Conservation (phyloP, 345 rosid species). For the Aquilaria sinensis region DNA sequence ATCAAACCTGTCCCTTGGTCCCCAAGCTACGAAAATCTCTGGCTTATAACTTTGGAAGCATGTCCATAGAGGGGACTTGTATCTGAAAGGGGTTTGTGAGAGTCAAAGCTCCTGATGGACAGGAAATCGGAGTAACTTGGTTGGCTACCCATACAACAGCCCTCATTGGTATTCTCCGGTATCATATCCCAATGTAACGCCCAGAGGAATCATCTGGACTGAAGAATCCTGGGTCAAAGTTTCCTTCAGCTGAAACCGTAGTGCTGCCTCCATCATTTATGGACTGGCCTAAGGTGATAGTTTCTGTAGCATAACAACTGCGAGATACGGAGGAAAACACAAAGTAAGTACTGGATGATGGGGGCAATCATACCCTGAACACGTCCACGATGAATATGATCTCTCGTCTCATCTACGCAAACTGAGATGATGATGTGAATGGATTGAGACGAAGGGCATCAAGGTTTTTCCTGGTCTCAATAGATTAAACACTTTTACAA, state of each 20-base stretch:
- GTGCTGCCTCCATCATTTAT: conserved; percentile 6
- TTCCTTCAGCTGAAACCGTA: conserved; percentile 26
- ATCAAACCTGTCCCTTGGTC: too few species aligned
- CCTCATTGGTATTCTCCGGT: neutral
- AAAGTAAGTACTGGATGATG: too few species aligned
- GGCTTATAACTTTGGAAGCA: too few species aligned
- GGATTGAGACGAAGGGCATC: too few species aligned
- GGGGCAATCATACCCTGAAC: too few species aligned
- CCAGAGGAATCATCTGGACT: neutral
- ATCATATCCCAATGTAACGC: conserved; percentile 10
- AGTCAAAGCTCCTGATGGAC: conserved; percentile 22
- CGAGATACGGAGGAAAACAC: neutral
- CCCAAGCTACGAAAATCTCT: too few species aligned
- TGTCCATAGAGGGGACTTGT: too few species aligned
- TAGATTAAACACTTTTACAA: too few species aligned
- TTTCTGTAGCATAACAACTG: neutral
- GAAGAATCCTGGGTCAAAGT: conserved; percentile 6
- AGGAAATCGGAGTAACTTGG: conserved; percentile 23
- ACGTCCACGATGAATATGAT: too few species aligned
- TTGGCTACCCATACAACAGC: conserved; percentile 42
- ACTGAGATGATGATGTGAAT: too few species aligned
- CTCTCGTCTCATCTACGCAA: too few species aligned
- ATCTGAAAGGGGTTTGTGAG: conserved; percentile 4
- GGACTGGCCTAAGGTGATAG: conserved; percentile 1
- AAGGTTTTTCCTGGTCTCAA: too few species aligned